Conservation (phyloP, 2,329 filamentous ascomycete species). For the Botrytis porri region DNA sequence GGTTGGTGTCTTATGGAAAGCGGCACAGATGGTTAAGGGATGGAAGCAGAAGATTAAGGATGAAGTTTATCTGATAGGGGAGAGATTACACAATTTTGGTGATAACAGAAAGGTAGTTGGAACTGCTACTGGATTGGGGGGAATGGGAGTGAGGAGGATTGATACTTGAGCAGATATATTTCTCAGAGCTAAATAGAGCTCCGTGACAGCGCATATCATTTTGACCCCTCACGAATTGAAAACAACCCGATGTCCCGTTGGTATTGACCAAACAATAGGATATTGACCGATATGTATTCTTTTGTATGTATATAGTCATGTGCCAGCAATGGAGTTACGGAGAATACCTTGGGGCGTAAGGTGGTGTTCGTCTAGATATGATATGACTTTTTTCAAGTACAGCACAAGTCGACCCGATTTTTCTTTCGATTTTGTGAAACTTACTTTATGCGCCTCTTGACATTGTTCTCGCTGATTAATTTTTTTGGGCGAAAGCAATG, state of each 20-base stretch:
- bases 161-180: constrained; percentile 27
- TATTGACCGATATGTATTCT: not conserved
- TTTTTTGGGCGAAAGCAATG: not conserved
- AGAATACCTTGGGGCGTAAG: not conserved
- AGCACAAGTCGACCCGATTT: not conserved
- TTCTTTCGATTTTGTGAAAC: not conserved
- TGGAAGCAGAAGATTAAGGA: constrained; percentile 85
- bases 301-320: not conserved
- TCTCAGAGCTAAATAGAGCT: not conserved
- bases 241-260: not conserved
- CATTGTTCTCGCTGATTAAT: not conserved
- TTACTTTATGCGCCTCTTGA: not conserved
- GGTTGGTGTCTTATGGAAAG: constrained; percentile 50
- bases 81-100: constrained; percentile 91
- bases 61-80: constrained; percentile 94
- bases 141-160: constrained; percentile 29
- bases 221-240: too few relatives aligned
- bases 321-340: not conserved
- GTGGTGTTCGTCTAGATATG: not conserved
- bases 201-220: not conserved
- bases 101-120: constrained; percentile 38
- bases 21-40: constrained; percentile 61
- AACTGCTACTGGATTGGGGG: not conserved
- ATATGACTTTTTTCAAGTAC: not conserved
- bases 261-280: not conserved